Conservation (phyloP, 2,329 filamentous ascomycete genomes). For the Daldinia sp. region DNA sequence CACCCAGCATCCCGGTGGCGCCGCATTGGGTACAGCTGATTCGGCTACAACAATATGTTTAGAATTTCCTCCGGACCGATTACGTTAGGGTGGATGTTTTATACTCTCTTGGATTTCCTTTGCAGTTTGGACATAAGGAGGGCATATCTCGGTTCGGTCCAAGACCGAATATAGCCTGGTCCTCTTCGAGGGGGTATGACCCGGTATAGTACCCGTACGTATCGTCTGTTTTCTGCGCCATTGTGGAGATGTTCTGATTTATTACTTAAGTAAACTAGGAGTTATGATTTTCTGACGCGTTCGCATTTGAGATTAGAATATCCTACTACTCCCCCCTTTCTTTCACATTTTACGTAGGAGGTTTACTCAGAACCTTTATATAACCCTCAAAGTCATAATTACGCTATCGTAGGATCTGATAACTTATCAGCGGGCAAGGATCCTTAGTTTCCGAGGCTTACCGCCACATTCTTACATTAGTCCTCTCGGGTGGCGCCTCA, state of each 20-base stretch:
- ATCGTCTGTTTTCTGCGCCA: slow-evolving; percentile 19
- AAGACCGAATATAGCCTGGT: slow-evolving; percentile 24
- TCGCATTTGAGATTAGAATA: background rate
- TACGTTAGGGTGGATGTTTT: background rate
- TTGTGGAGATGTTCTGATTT: background rate
- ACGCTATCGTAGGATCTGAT: background rate
- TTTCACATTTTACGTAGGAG: background rate
- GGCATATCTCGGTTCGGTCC: slow-evolving; percentile 32
- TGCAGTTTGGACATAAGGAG: slow-evolving; percentile 29
- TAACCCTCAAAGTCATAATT: background rate
- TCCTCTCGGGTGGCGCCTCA: slow-evolving; percentile 18
- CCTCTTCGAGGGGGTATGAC: slow-evolving; percentile 18
- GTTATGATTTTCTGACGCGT: background rate
- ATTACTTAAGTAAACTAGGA: background rate
- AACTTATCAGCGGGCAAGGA: slow-evolving; percentile 1
- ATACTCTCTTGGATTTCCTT: slow-evolving; percentile 34
- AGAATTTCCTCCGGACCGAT: background rate
- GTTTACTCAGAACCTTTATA: background rate
- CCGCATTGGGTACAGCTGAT: slow-evolving; percentile 22
- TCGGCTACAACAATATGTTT: slow-evolving; percentile 15
- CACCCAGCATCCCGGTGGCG: slow-evolving; percentile 28
- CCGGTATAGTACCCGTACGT: slow-evolving; percentile 16
- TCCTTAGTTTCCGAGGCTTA: slow-evolving; percentile 17
- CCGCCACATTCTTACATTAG: slow-evolving; percentile 8
- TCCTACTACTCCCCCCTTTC: background rate